Evolutionary conservation across 257 asterid species (phyloP), one percentile per base, ranked within the genome.

Genomic region (Anisodus tanguticus): DNA sequence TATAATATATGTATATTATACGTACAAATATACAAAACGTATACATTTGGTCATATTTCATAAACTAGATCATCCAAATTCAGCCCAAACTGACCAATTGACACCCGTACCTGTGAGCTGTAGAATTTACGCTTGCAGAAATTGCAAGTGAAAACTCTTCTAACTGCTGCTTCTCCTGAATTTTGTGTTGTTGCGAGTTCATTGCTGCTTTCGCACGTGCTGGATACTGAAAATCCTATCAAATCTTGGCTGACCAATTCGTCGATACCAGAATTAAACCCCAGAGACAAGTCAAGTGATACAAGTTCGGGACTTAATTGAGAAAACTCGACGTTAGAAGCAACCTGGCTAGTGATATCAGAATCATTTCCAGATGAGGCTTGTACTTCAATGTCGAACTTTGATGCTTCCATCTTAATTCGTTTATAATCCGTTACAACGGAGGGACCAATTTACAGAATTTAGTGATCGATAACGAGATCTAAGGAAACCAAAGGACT

Each of bases 211-310:
- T 87, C 91, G 12, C 89, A 87, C 3, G 95, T 86, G 89, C 90
- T 90, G 81, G 95, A 87, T n/a, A 84, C 19, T 8, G 88, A 82
- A 80, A 89, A 71, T 57, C 83, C 90, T 47, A 82, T 60, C 4
- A 86, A 87, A 49, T 83, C 85, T 68, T 85, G 84, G 76, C 82
- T 47, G 5, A 86, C 26, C 41, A 87, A 79, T 72, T 87, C 84
- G 31, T 82, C 83, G 16, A 41, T 57, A 9, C 6, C 51, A 17
- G 88, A 76, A 8, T 86, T 86, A 83, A 90, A 85, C 86, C 81
- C 84, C 19, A 91, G 93, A 11, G 92, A 88, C 71, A 92, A 85
- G 87, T 79, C 89, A 78, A 91, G 92, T 70, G 90, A 85, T 83
- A 86, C 41, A 41, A 89, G 83, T 17, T 86, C 81, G n/a, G 88